phyloP scores from a whole-genome alignment of 345 rosid species.

The Citrus sp. region DNA sequence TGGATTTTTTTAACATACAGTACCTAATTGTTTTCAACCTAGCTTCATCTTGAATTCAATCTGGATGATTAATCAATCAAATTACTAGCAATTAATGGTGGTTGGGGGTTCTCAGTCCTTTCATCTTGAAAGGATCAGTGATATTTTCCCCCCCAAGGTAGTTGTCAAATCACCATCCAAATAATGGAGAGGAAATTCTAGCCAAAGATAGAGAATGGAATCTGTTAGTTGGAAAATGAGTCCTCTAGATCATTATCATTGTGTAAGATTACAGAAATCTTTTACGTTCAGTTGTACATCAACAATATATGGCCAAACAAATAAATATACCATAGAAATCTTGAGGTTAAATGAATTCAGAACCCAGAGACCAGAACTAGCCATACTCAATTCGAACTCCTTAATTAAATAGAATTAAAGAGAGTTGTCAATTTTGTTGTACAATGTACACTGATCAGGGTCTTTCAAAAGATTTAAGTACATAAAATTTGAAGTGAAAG shows the following conservation, averaged over 20 bases:
- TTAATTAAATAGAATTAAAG: neutral
- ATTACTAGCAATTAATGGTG: neutral
- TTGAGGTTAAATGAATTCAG: too few species aligned
- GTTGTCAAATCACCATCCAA: constrained; percentile 7
- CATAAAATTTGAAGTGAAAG: neutral
- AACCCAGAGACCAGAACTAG: too few species aligned
- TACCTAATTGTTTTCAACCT: neutral
- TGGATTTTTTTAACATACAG: neutral
- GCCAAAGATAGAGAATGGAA: neutral
- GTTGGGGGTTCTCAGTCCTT: neutral
- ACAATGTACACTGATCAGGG: neutral
- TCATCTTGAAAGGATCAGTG: neutral
- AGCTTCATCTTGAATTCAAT: neutral
- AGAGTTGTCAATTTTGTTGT: neutral
- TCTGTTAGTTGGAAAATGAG: neutral
- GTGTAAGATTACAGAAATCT: neutral
- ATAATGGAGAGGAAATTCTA: neutral
- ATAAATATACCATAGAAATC: too few species aligned
- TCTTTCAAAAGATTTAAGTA: neutral
- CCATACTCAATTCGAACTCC: too few species aligned
- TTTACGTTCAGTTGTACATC: neutral
- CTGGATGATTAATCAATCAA: neutral
- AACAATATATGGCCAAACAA: too few species aligned
- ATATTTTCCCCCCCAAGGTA: neutral
- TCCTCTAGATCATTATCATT: neutral